A percentile compares a stretch with the other conserved stretches of the same genome.
Conservation (phyloP, 495 filamentous ascomycete species). For the Aspergillus bridgeri region DNA sequence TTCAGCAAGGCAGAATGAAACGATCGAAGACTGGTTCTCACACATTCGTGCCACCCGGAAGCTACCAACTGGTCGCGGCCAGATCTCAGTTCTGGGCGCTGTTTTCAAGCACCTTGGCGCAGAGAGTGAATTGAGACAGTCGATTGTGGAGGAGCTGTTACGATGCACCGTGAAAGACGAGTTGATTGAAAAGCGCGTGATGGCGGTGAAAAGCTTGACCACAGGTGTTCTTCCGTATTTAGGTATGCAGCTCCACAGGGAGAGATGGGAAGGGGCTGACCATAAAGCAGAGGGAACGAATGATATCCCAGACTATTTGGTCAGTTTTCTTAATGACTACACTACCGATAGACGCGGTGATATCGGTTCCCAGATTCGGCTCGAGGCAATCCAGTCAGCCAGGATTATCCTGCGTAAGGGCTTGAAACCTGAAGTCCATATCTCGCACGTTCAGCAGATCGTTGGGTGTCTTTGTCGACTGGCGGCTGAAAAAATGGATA, state of each 20-base stretch:
- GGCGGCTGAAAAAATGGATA: conserved; percentile 84
- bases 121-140: conserved; percentile 18
- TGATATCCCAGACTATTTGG: conserved; percentile 31
- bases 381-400: conserved; percentile 69
- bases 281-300: conserved; percentile 21
- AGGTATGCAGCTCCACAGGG: conserved; percentile 22
- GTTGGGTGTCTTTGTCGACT: conserved; percentile 58
- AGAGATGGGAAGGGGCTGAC: conserved; percentile 15
- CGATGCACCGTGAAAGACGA: conserved; percentile 40
- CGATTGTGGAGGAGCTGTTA: conserved; percentile 33
- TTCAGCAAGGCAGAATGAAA: conserved; percentile 27
- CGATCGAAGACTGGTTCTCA: conserved; percentile 35
- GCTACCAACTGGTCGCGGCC: conserved; percentile 40
- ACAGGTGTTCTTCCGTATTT: conserved; percentile 45
- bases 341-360: conserved; percentile 84
- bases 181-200: conserved; percentile 55
- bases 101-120: conserved; percentile 34
- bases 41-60: conserved; percentile 37
- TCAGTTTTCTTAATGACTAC: conserved; percentile 73
- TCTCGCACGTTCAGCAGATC: conserved; percentile 27
- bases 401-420: conserved; percentile 30
- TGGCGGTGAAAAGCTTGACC: conserved; percentile 57
- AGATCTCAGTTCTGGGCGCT: conserved; percentile 42
- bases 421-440: conserved; percentile 3
- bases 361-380: conserved; percentile 75